Evolutionary conservation across 139 green algal genomes (phyloP), one percentile per base, ranked within the genome.

Genomic region (Gonium pectorale): DNA sequence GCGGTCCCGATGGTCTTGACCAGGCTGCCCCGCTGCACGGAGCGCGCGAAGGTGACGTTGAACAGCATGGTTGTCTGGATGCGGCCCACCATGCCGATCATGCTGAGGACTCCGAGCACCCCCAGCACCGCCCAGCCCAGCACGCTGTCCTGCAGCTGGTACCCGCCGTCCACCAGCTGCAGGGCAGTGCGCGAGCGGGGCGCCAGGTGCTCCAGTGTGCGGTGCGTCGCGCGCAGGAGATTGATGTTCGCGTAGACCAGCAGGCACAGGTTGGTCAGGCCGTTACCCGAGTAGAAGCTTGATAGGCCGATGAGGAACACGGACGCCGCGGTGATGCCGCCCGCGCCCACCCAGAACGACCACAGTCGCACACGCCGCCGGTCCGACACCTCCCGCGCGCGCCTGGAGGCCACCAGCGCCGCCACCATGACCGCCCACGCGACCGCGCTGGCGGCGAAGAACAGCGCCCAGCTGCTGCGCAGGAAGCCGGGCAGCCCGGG

Each of bases 211-310:
- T 60, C 80, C 31, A 59, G 33, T 19, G 38, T n/a, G 19, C 71
- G 71, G 63, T 83, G 83, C 19, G 37, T 35, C 13, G 71, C 68
- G 26, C 81, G 49, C 13, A 86, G 11, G 11, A 91, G 19, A 21
- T 66, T 64, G 13, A 85, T 27, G 59, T 89, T 88, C 49, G 79
- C 79, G 67, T 88, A 91, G 24, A 86, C 37, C 43, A 91, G 77
- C 26, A 87, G 71, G 3, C 77, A 9, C 41, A 91, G 79, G 80
- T 89, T 88, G 70, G 51, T 37, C 31, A 72, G 31, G 31, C 80
- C 80, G 46, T 26, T 73, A 27, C 81, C 81, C 1, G 43, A 49
- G 69, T 75, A 87, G 41, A 40, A 87, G 13, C 27, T 41, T 0
- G 68, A 54, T 27, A 72, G 38, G 0, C 62, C 56, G 26, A 56